A percentile compares a stretch with the other conserved stretches of the same genome.
phyloP scores from a whole-genome alignment of 2,329 filamentous ascomycete genomes.

The Teratosphaeriaceae sp. region DNA sequence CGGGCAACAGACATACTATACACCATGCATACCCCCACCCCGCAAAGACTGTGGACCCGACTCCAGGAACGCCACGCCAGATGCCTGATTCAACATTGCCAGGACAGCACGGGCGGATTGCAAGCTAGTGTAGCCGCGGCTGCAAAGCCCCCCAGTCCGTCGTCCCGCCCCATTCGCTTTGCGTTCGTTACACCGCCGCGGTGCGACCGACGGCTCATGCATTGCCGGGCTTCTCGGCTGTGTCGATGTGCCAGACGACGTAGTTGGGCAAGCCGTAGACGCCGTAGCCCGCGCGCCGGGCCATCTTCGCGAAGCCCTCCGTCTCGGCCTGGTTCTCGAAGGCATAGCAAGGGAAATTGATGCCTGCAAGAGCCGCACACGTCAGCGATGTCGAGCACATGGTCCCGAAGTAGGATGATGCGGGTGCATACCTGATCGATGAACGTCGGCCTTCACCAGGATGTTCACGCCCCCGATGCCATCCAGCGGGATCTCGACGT shows the following conservation, averaged over 20 bases:
- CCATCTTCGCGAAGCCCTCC: slow-evolving; percentile 98
- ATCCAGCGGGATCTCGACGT: slow-evolving; percentile 86
- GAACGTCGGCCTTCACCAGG: slow-evolving; percentile 94
- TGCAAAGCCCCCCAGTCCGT: too few relatives aligned
- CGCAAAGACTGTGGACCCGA: too few relatives aligned
- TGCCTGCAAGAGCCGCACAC: slow-evolving; percentile 58
- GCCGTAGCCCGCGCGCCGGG: slow-evolving; percentile 87
- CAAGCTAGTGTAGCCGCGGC: too few relatives aligned
- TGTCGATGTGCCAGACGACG: slow-evolving; percentile 98
- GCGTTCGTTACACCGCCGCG: too few relatives aligned
- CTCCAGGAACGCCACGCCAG: too few relatives aligned
- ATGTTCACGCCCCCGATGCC: slow-evolving; percentile 97
- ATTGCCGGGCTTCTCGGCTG: slow-evolving; percentile 88
- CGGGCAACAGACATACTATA: too few relatives aligned
- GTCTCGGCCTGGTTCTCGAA: slow-evolving; percentile 99
- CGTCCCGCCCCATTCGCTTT: too few relatives aligned
- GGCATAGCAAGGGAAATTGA: slow-evolving; percentile 94
- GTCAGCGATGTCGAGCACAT: background rate
- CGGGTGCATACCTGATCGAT: slow-evolving; percentile 67
- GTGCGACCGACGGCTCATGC: too few relatives aligned
- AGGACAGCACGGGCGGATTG: too few relatives aligned
- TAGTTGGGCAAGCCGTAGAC: slow-evolving; percentile 94
- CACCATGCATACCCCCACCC: too few relatives aligned
- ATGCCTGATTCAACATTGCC: too few relatives aligned
- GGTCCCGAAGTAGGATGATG: too few relatives aligned